Evolutionary conservation across 257 asterid species (phyloP), one percentile per base, ranked within the genome.

Genomic region (Osmanthus fragrans): DNA sequence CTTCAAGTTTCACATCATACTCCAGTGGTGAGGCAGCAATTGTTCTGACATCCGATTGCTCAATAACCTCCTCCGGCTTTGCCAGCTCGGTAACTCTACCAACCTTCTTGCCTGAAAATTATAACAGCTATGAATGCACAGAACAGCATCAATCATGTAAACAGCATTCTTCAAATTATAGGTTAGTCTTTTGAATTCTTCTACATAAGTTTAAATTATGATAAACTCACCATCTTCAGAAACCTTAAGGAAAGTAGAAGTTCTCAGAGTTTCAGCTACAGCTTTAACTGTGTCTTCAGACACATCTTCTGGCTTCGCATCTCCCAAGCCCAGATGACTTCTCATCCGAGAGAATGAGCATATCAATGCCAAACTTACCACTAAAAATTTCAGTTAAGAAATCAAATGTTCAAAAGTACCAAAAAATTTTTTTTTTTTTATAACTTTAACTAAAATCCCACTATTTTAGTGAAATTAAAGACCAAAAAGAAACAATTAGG

Each of bases 321-420:
- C 96, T 67, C 97, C 97, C 81, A 96, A 80, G 37, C 88, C 81
- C 82, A 96, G 77, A 85, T 96, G 96, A 71, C 81, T 70, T 80
- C 95, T 92, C 98, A 96, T 93, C 79, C 96, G 93, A 67, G 95
- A 77, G 79, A 96, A 96, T 0, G 99, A 93, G 75, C 86, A 89
- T 72, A 96, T 73, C 86, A 96, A 77, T 3, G 96, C 90, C 93
- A 96, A 83, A 82, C 89, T 87, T 29, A 93, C 92, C 98, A 93
- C 99, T 96, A 73, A 70, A 63, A 76, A 34, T 63, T 77, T 70
- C 36, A 74, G 93, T 92, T 87, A 96, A 93, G 97, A 73, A 80
- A 29, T 70, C 79, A 84, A 81, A 27, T 32, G 8, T 60, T 25
- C 19, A 27, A 37, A 19, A 42, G 69, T 63, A 63, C 18, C 33